Conservation (phyloP, 345 rosid species). For the Eucalyptus regnans region DNA sequence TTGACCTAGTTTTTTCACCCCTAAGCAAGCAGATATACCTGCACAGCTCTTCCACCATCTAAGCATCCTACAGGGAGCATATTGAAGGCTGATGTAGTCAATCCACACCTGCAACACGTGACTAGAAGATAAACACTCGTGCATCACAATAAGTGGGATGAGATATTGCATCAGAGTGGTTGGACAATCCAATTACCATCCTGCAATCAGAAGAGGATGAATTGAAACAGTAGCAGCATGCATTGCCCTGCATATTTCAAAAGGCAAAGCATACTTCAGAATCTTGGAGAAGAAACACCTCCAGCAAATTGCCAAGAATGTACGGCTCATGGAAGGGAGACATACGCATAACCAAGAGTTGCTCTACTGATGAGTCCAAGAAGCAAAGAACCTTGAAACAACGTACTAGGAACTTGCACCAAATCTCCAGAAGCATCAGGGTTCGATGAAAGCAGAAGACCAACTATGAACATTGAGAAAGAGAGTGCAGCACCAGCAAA, state of each 20-base stretch:
- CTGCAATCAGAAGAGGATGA: conserved; percentile 93
- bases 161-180: not conserved
- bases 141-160: not conserved
- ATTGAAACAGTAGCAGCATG: conserved; percentile 79
- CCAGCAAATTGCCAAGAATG: not conserved
- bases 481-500: conserved; percentile 89
- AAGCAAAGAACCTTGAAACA: conserved; percentile 94
- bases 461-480: conserved; percentile 78
- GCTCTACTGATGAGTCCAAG: conserved; percentile 95
- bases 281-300: not conserved
- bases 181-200: conserved; percentile 41
- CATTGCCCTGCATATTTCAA: conserved; percentile 51
- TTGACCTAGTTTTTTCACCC: not conserved
- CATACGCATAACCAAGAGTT: conserved; percentile 80
- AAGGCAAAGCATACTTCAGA: not conserved
- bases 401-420: conserved; percentile 83
- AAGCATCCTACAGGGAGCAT: conserved; percentile 95
- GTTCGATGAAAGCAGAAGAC: conserved; percentile 72
- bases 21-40: conserved; percentile 31
- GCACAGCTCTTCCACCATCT: conserved; percentile 96
- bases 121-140: conserved; percentile 1
- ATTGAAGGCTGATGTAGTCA: conserved; percentile 87
- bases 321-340: not conserved
- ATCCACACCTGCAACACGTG: conserved; percentile 69
- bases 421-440: conserved; percentile 69